Percentiles rank a stretch among this genome's conserved stretches.
These are phyloP conservation scores for Pseudoperonospora humuli DNA, from an alignment of 352 stramenopile genomes.

Conservation along the genomic window DNA sequence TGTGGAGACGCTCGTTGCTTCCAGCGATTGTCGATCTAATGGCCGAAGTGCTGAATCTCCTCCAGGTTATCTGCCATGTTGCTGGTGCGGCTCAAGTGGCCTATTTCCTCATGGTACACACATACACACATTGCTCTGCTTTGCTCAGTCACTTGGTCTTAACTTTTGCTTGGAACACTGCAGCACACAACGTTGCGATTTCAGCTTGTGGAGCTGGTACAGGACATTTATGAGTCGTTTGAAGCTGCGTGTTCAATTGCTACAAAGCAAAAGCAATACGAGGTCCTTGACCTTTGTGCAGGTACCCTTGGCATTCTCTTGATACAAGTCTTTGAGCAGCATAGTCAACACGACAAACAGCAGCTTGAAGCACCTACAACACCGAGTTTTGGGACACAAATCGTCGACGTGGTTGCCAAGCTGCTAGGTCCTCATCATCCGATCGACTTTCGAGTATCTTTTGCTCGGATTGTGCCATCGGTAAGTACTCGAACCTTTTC, in stretches of 20 bases:
- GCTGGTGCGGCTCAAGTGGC: conserved; percentile 11
- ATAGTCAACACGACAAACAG: conserved; percentile 1
- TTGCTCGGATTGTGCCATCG: conserved; percentile 26
- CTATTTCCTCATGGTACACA: conserved; percentile 28
- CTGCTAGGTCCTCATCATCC: conserved; percentile 30
- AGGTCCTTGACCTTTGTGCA: conserved; percentile 22
- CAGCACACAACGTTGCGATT: conserved; percentile 41
- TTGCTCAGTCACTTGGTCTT: not conserved
- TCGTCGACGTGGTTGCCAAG: conserved; percentile 12
- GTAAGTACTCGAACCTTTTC: conserved; percentile 14
- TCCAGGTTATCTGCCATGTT: conserved; percentile 27
- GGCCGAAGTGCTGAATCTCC: conserved; percentile 27
- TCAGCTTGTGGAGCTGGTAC: conserved; percentile 34
- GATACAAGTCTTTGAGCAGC: conserved; percentile 14
- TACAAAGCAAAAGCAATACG: conserved; percentile 20
- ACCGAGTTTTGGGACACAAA: conserved; percentile 5
- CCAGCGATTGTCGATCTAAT: conserved; percentile 33
- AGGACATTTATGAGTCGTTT: conserved; percentile 22
- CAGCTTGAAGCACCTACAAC: conserved; percentile 2
- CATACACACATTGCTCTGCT: not conserved
- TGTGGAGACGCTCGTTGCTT: conserved; percentile 30
- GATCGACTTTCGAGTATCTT: conserved; percentile 30
- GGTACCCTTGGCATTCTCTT: conserved; percentile 19
- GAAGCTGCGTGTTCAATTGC: conserved; percentile 1
- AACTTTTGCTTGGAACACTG: not conserved